Evolutionary conservation across 2,329 filamentous ascomycete species (phyloP).

Genomic region (Epichloe gansuensis): DNA sequence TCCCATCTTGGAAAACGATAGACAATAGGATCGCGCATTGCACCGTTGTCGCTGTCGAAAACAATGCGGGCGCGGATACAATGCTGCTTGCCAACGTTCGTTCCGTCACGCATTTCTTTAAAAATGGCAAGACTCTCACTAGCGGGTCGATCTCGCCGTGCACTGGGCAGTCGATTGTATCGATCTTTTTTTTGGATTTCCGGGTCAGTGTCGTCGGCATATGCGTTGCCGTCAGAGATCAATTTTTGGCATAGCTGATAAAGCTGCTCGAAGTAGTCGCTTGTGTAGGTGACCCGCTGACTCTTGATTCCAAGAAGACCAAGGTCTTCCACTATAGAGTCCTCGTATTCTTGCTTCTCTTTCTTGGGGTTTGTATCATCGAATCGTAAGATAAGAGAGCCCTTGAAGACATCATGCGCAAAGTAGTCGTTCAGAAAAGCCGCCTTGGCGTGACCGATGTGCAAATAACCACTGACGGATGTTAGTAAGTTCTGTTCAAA

Average conservation of each 20-base stretch:
- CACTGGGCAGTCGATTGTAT: conserved; percentile 51
- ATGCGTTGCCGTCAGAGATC: conserved; percentile 70
- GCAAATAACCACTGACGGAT: conserved; percentile 52
- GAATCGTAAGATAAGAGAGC: conserved; percentile 71
- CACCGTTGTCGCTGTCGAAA: conserved; percentile 82
- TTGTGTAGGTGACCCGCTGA: conserved; percentile 69
- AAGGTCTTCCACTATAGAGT: conserved; percentile 77
- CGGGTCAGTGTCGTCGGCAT: conserved; percentile 77
- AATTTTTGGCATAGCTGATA: conserved; percentile 66
- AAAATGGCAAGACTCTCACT: conserved; percentile 80
- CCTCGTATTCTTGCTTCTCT: conserved; percentile 83
- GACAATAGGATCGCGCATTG: conserved; percentile 90
- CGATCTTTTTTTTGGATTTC: conserved; percentile 70
- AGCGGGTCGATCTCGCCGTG: conserved; percentile 60
- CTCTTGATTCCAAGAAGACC: conserved; percentile 72
- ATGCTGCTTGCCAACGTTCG: conserved; percentile 64
- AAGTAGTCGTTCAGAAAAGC: conserved; percentile 84
- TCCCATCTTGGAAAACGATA: conserved; percentile 49
- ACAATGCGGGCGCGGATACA: conserved; percentile 93
- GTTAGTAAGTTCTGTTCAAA: neutral
- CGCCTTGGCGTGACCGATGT: conserved; percentile 83
- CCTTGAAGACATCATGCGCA: conserved; percentile 77
- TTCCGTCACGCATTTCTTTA: conserved; percentile 83
- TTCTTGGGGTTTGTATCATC: conserved; percentile 91
- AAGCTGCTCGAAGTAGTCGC: conserved; percentile 78